Base-by-base conservation (phyloP, 2,329 filamentous ascomycete species). In the Ceratocystis cacaofunesta region DNA sequence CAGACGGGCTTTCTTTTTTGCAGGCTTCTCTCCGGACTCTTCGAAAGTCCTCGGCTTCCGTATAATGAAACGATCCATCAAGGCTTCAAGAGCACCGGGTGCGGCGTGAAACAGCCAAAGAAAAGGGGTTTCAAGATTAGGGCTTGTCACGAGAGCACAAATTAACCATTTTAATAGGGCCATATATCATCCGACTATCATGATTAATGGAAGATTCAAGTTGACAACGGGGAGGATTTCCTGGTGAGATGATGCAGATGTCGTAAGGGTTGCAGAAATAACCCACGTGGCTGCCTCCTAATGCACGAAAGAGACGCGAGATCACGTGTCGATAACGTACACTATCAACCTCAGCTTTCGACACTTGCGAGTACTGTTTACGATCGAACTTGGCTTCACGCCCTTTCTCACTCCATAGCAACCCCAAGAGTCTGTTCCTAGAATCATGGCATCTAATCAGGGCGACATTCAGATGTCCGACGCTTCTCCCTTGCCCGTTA, bases 391-490 rank as follows among this genome's bases (percentile, higher is more conserved):
- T 41, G 36, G 36, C 36, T 41, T 41, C 2, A 17, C 60, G 6
- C n/a, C 30, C 17, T 41, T 46, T 63, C 25, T 12, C 28, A 17
- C 15, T 10, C 28, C 0, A 30, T 58, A 50, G 36, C 8, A 25
- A 41, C 1, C 12, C 8, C 22, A 44, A 25, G 12, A 32, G 25
- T n/a, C 25, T n/a, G 43, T 25, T 5, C 5, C 5, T 25, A 32
- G 19, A 58, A 55, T 41, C 25, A 64, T 64, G 63, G 17, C 63
- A 46, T 65, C 66, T 30, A 63, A 52, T 22, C 58, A 55, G 28
- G 62, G 46, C 19, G 66, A 67, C 17, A 62, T 60, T 36, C 46
- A 64, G 17, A 67, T 67, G 66, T 61, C 63, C 19, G 66, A 67
- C 48, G 63, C 60, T 46, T 64, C 58, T 64, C 44, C 55, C n/a